Base-by-base conservation (phyloP, 169 alveolate species). In the Cryptosporidium canis region DNA sequence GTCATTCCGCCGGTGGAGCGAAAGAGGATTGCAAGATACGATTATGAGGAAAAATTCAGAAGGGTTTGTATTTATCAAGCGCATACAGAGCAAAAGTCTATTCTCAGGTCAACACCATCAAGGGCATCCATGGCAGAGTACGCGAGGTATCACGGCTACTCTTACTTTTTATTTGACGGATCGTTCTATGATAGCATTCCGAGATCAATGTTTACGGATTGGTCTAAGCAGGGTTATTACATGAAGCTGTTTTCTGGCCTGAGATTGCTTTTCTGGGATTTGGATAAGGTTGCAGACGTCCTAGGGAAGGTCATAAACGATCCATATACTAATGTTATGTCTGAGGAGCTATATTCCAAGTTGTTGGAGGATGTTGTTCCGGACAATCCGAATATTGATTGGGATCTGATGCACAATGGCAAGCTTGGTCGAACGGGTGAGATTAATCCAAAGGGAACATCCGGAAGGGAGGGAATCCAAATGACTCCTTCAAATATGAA, bases 151-250 rank as follows among this genome's bases (percentile, higher is more conserved):
- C 70, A 77, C 24, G 87, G 87, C 3, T 77, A 77, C 18, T 55
- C 87, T 9, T 77, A 77, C 24, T 77, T 63, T 21, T 48, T 77
- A 39, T 77, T 58, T 77, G 87, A 77, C 44, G 70, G 77, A 3
- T 77, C 87, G 18, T 77, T 77, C 27, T 61, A 77, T 58, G 72
- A 77, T 0, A 21, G 53, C 21, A 77, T 77, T 61, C 87, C 87
- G 12, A 77, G 61, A 41, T 1, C 14, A 12, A 8, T 77, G 3
- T 56, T 58, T 58, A 77, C 70, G 1, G 70, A 55, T 29, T 77
- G 87, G 87, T 77, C 87, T 27, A 77, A 61, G 43, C 70, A 77
- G n/a, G 87, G 87, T n/a, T 77, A 8, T 31, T 77, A 77, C 27
- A 53, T 77, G 35, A 77, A 77, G 61, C 8, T 77, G 18, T 77